Evolutionary conservation across 768 basidiomycete species (phyloP), one percentile per base, ranked within the genome.

Genomic region (Cyclocybe aegerita): DNA sequence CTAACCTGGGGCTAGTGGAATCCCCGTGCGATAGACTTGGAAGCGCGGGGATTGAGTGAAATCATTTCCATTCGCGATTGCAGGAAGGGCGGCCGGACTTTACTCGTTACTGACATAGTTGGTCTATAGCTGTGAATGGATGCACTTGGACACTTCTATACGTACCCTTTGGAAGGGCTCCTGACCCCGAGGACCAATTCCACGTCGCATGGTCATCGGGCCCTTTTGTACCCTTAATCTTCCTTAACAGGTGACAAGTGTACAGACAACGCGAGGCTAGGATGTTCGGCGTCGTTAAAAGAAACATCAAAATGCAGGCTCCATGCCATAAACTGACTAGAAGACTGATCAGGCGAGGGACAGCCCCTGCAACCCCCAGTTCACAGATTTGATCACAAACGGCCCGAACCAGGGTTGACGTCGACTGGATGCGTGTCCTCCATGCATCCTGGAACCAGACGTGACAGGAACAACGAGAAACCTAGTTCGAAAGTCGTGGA

Each of bases 81-180:
- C 47, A 40, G 49, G 43, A 40, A 35, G 37, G 52, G 30, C 43
- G 47, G 37, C 38, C 16, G 16, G 35, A 15, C 42, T 50, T 36
- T 50, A 54, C 53, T 54, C 36, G 15, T 37, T 11, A 15, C 36
- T 15, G 43, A 50, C 53, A 48, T 50, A 37, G 49, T 37, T 36
- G 41, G 48, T 46, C 46, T 46, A 39, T 49, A 49, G 32, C 34
- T 46, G 39, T 49, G 33, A 50, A 50, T 55, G 49, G 46, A 51
- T 51, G 45, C 41, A 43, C 50, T 50, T 50, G 45, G 37, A 31
- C 36, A 34, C 50, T 55, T 42, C 41, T 51, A 39, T 48, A 23
- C 1, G 23, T 23, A 23, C 4, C 23, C 23, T 23, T 23, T 23
- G 23, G 23, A 23, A 23, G 23, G 23, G 23, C 23, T 23, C 23